These are phyloP conservation scores for Davidsoniella neocaledoniae DNA, from an alignment of 2,329 filamentous ascomycete genomes.

Conservation along the genomic window DNA sequence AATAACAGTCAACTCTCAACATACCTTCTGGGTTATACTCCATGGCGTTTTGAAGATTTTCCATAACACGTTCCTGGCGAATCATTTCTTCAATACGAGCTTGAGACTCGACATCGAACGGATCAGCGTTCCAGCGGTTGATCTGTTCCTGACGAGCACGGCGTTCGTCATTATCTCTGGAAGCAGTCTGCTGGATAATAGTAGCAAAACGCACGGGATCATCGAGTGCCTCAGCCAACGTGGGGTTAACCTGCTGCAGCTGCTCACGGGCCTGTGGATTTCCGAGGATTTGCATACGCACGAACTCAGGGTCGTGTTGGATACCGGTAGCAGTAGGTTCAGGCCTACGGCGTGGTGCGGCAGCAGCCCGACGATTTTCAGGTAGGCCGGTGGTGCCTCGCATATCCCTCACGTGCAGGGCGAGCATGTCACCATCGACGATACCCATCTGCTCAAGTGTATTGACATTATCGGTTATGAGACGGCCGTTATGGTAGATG, in stretches of 20 bases:
- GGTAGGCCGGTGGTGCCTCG: conserved; percentile 29
- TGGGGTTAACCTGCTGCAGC: conserved; percentile 54
- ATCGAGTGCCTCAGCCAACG: conserved; percentile 59
- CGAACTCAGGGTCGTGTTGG: conserved; percentile 56
- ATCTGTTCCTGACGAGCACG: conserved; percentile 69
- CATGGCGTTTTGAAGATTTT: conserved; percentile 92
- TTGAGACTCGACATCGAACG: conserved; percentile 86
- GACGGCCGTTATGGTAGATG: conserved; percentile 77
- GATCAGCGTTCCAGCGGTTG: conserved; percentile 74
- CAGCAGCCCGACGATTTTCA: conserved; percentile 15
- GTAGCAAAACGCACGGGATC: conserved; percentile 62
- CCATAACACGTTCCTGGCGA: conserved; percentile 79
- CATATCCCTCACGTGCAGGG: conserved; percentile 57
- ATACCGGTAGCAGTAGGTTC: conserved; percentile 15
- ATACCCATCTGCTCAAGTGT: conserved; percentile 71
- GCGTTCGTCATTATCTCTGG: conserved; percentile 55
- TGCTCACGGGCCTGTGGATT: conserved; percentile 57
- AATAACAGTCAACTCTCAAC: conserved; percentile 15
- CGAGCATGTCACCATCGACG: conserved; percentile 80
- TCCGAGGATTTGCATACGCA: conserved; percentile 68
- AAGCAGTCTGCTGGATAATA: conserved; percentile 49
- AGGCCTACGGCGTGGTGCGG: conserved; percentile 18
- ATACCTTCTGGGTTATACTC: conserved; percentile 93
- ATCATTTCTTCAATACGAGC: conserved; percentile 93
- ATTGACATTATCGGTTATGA: conserved; percentile 59